A percentile compares a stretch with the other conserved stretches of the same genome.
Conservation (phyloP, 164 flowering plant genomes). For the Echeveria elegans region DNA sequence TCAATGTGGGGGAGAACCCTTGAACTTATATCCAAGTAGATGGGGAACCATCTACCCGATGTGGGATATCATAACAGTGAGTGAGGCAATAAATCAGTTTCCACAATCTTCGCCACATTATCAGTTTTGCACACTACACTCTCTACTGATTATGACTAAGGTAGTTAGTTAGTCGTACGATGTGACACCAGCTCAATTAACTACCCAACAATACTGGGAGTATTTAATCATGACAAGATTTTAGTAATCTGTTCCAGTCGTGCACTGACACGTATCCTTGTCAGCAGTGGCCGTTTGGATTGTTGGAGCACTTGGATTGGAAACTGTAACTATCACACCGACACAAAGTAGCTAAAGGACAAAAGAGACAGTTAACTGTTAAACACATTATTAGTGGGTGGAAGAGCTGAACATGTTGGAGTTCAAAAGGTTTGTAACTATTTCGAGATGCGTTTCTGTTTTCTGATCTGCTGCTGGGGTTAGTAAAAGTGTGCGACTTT, state of each 20-base stretch:
- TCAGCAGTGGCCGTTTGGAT: neutral
- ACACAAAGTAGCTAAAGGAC: neutral
- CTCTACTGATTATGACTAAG: neutral
- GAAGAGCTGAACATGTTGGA: neutral
- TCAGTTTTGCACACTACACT: constrained; percentile 1
- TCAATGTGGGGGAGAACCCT: too few relatives aligned
- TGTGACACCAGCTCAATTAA: neutral
- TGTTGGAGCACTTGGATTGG: neutral
- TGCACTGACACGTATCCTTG: neutral
- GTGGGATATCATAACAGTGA: too few relatives aligned
- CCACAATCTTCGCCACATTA: neutral
- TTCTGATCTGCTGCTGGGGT: neutral
- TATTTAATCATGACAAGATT: neutral
- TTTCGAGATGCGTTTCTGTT: neutral
- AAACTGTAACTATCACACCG: neutral
- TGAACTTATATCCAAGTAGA: too few relatives aligned
- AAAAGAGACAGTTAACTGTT: constrained; percentile 6
- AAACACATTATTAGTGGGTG: neutral
- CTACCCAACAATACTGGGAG: neutral
- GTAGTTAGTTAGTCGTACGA: neutral
- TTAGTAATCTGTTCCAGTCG: neutral
- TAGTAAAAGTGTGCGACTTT: neutral
- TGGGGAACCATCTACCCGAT: too few relatives aligned
- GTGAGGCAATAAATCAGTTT: neutral
- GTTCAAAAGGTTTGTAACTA: neutral